Base-by-base conservation (phyloP, 495 filamentous ascomycete species). In the Aspergillus wentii region DNA sequence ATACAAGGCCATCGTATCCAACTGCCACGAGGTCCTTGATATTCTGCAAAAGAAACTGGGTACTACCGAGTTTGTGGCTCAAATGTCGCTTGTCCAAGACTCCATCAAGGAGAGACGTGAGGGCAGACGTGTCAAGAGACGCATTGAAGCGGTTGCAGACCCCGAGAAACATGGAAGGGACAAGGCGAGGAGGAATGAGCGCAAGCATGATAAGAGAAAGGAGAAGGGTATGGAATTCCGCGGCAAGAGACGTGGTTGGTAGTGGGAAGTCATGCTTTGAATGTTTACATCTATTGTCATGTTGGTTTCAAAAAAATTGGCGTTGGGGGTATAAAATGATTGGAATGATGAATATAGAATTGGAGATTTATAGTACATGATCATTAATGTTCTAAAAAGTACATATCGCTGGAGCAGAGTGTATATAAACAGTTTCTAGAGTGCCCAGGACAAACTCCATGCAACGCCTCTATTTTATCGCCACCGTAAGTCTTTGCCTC, bases 181-280 rank as follows among this genome's bases (percentile, higher is more conserved):
- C 48, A 98, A 97, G 80, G 79, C 75, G 62, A 84, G 80, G 62
- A 91, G 84, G 66, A 79, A 83, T 40, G 89, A 90, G 49, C 81
- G 79, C 66, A 89, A 91, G 74, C 88, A 80, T 59, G 83, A 78
- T 46, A 81, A 78, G 66, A 77, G 85, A 56, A 91, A 85, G 66
- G 86, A 84, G 61, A 86, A 74, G 61, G 79, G 82, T 0, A 51
- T 59, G 48, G 79, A 83, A 59, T 73, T 83, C 60, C 77, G 80
- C 54, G 79, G 79, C 34, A 66, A 69, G 58, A 79, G 91, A 69
- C 72, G 79, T 30, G 86, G 85, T 26, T 83, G 73, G 74, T 82
- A 66, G 45, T 35, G 19, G 25, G n/a, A n/a, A n/a, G n/a, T n/a
- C n/a, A n/a, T n/a, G n/a, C n/a, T 32, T 13, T 30, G 32, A 18